These are phyloP conservation scores for Patellifolia procumbens DNA, from an alignment of 179 eudicot genomes.

Conservation along the genomic window DNA sequence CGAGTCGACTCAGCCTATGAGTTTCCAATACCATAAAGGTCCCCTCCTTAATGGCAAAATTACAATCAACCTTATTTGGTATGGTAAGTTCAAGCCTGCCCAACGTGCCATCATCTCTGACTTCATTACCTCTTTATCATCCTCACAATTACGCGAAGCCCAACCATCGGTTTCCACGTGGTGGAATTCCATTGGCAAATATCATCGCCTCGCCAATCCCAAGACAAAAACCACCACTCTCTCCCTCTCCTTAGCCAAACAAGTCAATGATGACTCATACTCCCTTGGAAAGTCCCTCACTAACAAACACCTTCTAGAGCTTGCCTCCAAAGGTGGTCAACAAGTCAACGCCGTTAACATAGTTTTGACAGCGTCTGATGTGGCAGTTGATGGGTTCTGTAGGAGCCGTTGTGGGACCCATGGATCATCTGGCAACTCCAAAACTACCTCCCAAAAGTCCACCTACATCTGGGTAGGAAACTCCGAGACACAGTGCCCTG, in stretches of 20 bases:
- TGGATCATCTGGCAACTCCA: slow-evolving; percentile 18
- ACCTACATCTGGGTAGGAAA: slow-evolving; percentile 46
- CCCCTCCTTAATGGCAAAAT: slow-evolving; percentile 5
- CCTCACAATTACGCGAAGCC: not conserved
- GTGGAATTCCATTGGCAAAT: slow-evolving; percentile 23
- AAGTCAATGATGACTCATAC: not conserved
- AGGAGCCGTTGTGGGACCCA: slow-evolving; percentile 41
- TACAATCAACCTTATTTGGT: slow-evolving; percentile 25
- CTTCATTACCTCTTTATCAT: slow-evolving; percentile 13
- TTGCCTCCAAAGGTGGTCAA: slow-evolving; percentile 31
- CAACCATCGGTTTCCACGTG: slow-evolving; percentile 26
- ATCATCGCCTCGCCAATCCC: slow-evolving; percentile 18
- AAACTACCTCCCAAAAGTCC: not conserved
- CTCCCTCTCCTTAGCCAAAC: not conserved
- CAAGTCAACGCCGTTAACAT: slow-evolving; percentile 28
- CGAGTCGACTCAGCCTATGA: slow-evolving; percentile 15
- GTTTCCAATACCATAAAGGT: slow-evolving; percentile 24
- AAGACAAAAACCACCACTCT: not conserved
- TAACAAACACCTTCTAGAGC: slow-evolving; percentile 8
- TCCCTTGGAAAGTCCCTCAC: slow-evolving; percentile 17
- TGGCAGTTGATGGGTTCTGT: slow-evolving; percentile 34
- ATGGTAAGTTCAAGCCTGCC: slow-evolving; percentile 20
- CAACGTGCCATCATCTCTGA: slow-evolving; percentile 18
- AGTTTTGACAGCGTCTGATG: slow-evolving; percentile 35
- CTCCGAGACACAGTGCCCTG: slow-evolving; percentile 37